These are phyloP conservation scores for Colletotrichum simmondsii DNA, from an alignment of 2,329 filamentous ascomycete genomes.

Conservation along the genomic window DNA sequence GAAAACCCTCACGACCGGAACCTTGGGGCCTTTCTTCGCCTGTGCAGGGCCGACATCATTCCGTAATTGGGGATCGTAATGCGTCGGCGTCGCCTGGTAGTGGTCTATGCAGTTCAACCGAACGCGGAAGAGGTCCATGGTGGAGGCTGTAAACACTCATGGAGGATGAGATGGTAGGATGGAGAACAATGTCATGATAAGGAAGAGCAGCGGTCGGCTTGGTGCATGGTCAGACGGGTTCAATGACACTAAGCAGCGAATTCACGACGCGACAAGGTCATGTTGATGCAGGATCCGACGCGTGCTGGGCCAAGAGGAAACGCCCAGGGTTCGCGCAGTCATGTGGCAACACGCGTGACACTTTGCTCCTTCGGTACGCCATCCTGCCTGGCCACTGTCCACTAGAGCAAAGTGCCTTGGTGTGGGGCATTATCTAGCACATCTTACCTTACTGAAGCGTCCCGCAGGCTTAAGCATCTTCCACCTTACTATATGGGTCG, in stretches of 20 bases:
- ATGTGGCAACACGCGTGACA: slow-evolving; percentile 40
- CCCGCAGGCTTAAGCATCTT: no score
- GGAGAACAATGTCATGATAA: neutral
- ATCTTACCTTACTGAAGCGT: no score
- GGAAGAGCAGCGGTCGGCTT: neutral
- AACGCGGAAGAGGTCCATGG: slow-evolving; percentile 82
- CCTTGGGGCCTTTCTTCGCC: slow-evolving; percentile 72
- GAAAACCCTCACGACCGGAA: slow-evolving; percentile 91
- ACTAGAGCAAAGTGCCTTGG: neutral
- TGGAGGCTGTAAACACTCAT: slow-evolving; percentile 11
- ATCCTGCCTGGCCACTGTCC: neutral
- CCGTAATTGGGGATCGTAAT: slow-evolving; percentile 83
- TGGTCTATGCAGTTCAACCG: slow-evolving; percentile 96
- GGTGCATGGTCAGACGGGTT: neutral
- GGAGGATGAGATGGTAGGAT: neutral
- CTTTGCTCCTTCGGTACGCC: neutral
- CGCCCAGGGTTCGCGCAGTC: slow-evolving; percentile 32
- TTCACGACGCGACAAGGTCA: slow-evolving; percentile 19
- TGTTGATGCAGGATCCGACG: slow-evolving; percentile 14
- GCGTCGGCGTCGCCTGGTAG: slow-evolving; percentile 84
- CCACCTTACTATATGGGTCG: no score
- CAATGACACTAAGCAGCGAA: neutral
- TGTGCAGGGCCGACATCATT: slow-evolving; percentile 70
- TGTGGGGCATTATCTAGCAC: no score
- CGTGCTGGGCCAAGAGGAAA: neutral